Conservation (phyloP, 1,284 basidiomycete species). For the Grifola frondosa region DNA sequence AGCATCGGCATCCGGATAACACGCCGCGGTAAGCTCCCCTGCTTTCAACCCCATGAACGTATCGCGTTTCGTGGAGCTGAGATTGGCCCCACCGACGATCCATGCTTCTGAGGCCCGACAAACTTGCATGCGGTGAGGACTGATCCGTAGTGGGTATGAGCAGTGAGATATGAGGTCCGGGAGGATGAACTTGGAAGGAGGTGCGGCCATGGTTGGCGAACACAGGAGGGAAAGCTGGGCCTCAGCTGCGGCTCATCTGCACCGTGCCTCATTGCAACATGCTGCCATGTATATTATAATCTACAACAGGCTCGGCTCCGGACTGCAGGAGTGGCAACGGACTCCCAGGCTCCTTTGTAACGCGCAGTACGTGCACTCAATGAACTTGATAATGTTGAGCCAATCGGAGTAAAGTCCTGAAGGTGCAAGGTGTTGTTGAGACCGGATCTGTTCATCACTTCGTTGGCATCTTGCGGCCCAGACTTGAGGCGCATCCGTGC, state of each 20-base stretch:
- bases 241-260: neutral
- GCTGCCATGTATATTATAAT: too few species aligned
- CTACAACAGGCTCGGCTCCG: too few species aligned
- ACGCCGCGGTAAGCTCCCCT: conserved; percentile 26
- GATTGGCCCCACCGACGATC: conserved; percentile 22
- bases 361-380: too few species aligned
- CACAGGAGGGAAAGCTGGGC: neutral
- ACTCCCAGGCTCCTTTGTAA: too few species aligned
- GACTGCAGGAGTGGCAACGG: too few species aligned
- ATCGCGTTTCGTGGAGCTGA: conserved; percentile 16
- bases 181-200: conserved; percentile 19
- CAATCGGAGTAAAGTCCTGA: too few species aligned
- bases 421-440: too few species aligned
- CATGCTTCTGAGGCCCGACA: conserved; percentile 25
- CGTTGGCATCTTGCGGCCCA: too few species aligned
- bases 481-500: too few species aligned
- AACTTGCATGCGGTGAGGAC: conserved; percentile 16
- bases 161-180: conserved; percentile 30
- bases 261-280: too few species aligned
- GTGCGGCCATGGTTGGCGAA: conserved; percentile 4
- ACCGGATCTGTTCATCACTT: too few species aligned
- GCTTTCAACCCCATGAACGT: conserved; percentile 25
- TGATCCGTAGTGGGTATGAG: conserved; percentile 22
- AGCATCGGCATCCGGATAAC: conserved; percentile 26
- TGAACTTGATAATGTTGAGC: too few species aligned